Base-by-base conservation (phyloP, 1,139 yeast genomes). In the Debaryomyces sp. region DNA sequence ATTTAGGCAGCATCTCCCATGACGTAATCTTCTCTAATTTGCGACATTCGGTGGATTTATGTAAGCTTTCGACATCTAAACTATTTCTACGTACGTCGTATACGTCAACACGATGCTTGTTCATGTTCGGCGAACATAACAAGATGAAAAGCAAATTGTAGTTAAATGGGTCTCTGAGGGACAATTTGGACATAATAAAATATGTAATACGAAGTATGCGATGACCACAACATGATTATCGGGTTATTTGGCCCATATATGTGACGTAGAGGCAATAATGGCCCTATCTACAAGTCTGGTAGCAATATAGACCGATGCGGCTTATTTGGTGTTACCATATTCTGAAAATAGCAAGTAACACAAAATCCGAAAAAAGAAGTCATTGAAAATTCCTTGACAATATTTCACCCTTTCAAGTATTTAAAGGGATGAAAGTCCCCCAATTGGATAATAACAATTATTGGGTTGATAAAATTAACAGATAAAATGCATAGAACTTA, bases 401-500 rank as follows among this genome's bases (percentile, higher is more conserved):
- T 30, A 37, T 37, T 42, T 18, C 34, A 43, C 33, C 38, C 22
- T 41, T 41, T 8, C 43, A 29, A 30, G 43, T 41, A 41, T 38
- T 37, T 38, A 44, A 38, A 33, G 42, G 39, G 37, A 23, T 26
- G 24, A 29, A 33, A 45, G 32, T 26, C 40, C 40, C 34, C 35
- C 27, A 23, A 32, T 29, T 39, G 29, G 32, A 30, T 17, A 22
- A 6, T 7, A 26, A 26, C 13, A 23, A 40, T 18, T 18, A 45
- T 26, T 5, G 30, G 7, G 13, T 30, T 24, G 30, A 24, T 18
- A 26, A 38, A 32, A 32, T 23, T 33, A 29, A 40, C 35, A 39
- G 33, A 37, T 39, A 77, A 52, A 59, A 94, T 94, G 99, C 98
- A 94, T 82, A 89, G 98, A 87, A 92, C 99, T 46, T 94, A 94